Conservation (phyloP, 345 rosid species). For the Gossypium longicalyx region DNA sequence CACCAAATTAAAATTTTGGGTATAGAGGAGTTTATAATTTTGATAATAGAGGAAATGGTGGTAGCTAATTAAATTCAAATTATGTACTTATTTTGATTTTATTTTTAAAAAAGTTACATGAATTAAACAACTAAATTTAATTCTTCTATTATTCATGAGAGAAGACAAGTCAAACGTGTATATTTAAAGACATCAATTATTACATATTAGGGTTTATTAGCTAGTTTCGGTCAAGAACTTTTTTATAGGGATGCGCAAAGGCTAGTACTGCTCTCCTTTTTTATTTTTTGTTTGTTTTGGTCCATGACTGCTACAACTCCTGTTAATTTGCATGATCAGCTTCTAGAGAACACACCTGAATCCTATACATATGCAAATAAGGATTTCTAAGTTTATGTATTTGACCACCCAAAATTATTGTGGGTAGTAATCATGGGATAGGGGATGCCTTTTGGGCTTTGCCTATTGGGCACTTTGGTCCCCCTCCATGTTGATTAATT, state of each 20-base stretch:
- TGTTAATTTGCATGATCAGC: not conserved
- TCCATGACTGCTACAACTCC: too few species aligned
- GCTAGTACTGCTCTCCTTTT: not conserved
- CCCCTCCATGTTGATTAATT: not conserved
- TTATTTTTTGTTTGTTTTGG: too few species aligned
- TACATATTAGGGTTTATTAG: not conserved
- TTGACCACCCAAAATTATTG: conserved; percentile 10
- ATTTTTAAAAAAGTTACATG: too few species aligned
- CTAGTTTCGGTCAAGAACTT: not conserved
- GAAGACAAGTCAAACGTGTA: not conserved
- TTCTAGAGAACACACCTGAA: conserved; percentile 2
- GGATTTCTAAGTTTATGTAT: not conserved
- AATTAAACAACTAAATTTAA: too few species aligned
- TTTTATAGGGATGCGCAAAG: not conserved
- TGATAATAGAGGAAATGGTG: too few species aligned
- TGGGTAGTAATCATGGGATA: not conserved
- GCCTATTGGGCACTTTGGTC: not conserved
- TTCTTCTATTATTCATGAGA: too few species aligned
- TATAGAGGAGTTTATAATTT: too few species aligned
- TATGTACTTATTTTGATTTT: too few species aligned
- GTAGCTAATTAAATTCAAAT: too few species aligned
- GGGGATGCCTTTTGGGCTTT: not conserved
- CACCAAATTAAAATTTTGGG: not conserved
- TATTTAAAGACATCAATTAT: not conserved
- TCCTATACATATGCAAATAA: not conserved